A percentile compares a stretch with the other conserved stretches of the same genome.
These are phyloP conservation scores for Scleroderma citrinum DNA, from an alignment of 768 basidiomycete genomes.

Conservation along the genomic window DNA sequence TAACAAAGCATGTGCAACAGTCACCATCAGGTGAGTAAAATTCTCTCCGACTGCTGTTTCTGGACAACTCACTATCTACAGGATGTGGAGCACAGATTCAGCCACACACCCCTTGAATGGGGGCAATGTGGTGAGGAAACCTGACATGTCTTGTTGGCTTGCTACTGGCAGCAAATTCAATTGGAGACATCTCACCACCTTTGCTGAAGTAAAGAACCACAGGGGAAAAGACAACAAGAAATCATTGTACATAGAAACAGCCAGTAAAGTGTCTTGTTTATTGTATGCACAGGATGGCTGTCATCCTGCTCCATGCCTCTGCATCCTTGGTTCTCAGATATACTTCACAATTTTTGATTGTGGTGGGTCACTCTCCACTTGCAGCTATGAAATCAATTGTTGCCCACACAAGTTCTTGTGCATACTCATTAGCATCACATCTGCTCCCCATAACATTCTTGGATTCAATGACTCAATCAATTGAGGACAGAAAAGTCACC, in stretches of 20 bases:
- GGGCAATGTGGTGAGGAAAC: not conserved
- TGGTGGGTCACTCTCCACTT: not conserved
- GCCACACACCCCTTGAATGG: not conserved
- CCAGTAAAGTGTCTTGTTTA: not conserved
- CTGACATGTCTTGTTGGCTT: not conserved
- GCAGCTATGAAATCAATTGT: not conserved
- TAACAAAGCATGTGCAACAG: not conserved
- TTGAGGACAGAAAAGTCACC: not conserved
- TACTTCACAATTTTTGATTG: not conserved
- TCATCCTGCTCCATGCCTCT: not conserved
- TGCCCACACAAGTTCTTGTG: not conserved
- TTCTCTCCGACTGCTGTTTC: not conserved
- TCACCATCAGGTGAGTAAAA: not conserved
- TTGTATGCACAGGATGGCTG: constrained; percentile 1
- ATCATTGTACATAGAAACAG: not conserved
- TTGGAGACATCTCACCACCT: not conserved
- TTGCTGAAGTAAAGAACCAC: not conserved
- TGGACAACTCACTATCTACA: not conserved
- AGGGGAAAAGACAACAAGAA: not conserved
- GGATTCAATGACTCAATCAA: not conserved
- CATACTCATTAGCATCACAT: not conserved
- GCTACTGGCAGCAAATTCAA: not conserved
- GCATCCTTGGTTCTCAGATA: not conserved
- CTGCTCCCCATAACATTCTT: not conserved
- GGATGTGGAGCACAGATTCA: not conserved